Conservation (phyloP, 495 filamentous ascomycete species). For the Lentithecium fluviatile region DNA sequence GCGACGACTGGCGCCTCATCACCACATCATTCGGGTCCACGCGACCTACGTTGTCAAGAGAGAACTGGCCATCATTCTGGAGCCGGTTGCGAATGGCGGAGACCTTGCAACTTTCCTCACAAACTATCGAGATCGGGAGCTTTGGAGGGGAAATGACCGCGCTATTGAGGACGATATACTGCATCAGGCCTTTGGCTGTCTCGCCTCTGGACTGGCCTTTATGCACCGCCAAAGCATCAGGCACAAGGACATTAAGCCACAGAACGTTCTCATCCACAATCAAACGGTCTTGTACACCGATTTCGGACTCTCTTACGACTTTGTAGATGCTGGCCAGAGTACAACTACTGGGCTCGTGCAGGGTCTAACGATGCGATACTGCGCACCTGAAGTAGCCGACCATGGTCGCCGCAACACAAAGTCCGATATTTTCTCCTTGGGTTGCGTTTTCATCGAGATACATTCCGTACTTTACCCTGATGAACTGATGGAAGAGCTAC, state of each 20-base stretch:
- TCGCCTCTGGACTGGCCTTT: conserved; percentile 11
- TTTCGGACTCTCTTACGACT: conserved; percentile 24
- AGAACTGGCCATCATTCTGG: conserved; percentile 19
- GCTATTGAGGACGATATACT: no score
- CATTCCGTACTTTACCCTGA: no score
- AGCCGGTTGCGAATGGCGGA: conserved; percentile 26
- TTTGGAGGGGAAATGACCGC: no score
- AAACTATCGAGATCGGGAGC: conserved; percentile 3
- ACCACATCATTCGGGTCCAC: conserved; percentile 25
- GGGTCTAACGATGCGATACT: conserved; percentile 11
- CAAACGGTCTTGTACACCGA: conserved; percentile 18
- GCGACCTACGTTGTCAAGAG: conserved; percentile 20
- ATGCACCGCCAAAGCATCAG: conserved; percentile 23
- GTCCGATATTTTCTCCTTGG: conserved; percentile 26
- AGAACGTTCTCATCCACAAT: conserved; percentile 22
- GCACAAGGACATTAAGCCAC: conserved; percentile 30
- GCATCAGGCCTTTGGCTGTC: conserved; percentile 21
- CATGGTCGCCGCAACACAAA: not conserved
- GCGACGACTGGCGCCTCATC: conserved; percentile 12
- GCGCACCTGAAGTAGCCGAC: conserved; percentile 23
- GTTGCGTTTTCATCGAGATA: no score
- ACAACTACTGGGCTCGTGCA: conserved; percentile 9
- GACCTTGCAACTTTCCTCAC: conserved; percentile 17
- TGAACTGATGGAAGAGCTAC: no score
- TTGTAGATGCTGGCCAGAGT: not conserved